A percentile compares a stretch with the other conserved stretches of the same genome.
phyloP scores from a whole-genome alignment of 345 rosid genomes.

The Schrenkiella parvula region DNA sequence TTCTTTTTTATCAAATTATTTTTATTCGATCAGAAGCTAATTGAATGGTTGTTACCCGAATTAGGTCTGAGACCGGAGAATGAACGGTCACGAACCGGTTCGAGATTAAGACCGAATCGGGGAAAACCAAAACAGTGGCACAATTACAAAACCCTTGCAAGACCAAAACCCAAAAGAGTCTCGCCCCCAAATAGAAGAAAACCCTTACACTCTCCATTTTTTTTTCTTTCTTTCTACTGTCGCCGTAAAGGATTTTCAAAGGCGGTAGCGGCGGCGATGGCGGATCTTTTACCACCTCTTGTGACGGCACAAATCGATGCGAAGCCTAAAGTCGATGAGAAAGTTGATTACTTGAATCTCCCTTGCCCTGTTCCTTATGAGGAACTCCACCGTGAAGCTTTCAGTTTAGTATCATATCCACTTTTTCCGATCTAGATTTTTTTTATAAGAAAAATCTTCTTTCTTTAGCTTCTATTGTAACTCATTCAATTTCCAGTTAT shows the following conservation, averaged over 20 bases:
- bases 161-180: no score
- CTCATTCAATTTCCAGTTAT: neutral
- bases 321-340: slow-evolving; percentile 41
- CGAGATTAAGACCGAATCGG: neutral
- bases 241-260: slow-evolving; percentile 20
- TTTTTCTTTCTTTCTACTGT: neutral
- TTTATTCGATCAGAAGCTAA: neutral
- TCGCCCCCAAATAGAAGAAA: no score
- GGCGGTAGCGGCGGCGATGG: slow-evolving; percentile 42
- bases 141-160: slow-evolving; percentile 26
- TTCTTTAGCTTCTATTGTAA: neutral
- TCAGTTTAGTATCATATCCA: slow-evolving; percentile 46
- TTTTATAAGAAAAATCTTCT: neutral
- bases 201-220: no score
- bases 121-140: neutral
- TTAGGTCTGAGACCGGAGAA: neutral
- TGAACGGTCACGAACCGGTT: slow-evolving; percentile 16
- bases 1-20: neutral
- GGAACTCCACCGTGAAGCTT: slow-evolving; percentile 90
- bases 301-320: slow-evolving; percentile 29
- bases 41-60: neutral
- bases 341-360: slow-evolving; percentile 66
- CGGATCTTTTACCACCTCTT: slow-evolving; percentile 47
- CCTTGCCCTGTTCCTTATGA: slow-evolving; percentile 93
- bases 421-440: neutral